Base-by-base conservation (phyloP, 371 early-diverging fungal genomes). In the Mucor lusitanicus region DNA sequence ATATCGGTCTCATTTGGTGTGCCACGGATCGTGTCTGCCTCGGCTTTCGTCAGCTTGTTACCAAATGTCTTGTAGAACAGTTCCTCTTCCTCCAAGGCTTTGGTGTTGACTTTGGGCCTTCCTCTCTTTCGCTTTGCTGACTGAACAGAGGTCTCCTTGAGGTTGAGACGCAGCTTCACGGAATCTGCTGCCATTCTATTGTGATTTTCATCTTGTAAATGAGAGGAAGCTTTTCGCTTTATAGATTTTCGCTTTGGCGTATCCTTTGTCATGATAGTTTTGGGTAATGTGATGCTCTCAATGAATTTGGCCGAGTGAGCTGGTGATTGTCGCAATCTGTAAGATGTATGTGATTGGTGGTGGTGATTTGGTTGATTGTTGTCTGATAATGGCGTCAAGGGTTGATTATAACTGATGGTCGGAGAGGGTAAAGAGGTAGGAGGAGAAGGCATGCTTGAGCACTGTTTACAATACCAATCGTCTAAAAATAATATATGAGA, bases 1-100 rank as follows among this genome's bases (percentile, higher is more conserved):
- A 81, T 81, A 57, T 90, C 92, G 3, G n/a, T 27, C 7, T 77
- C 73, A 30, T 65, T 69, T 1, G 92, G 90, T 0, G 76, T 78
- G 28, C 86, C 84, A 19, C 80, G 76, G 13, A 77, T 71, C 21
- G 79, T 82, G 66, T 85, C 81, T 0, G 90, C 85, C 40, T 92
- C 88, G 25, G 74, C 80, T 48, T 70, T 72, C 0, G 81, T 82
- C 30, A 91, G 58, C 63, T 85, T 82, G 21, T 88, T 80, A 15
- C 87, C 89, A 77, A 89, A 89, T 15, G 79, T 77, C 23, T 66
- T 68, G 57, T 64, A 73, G 56, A 69, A 78, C 6, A 64, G 56
- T 7, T 65, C 65, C 39, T 73, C 75, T n/a, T 63, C 56, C 32
- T 74, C 72, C 27, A 59, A 21, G 1, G 23, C 32, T 28, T n/a